Base-by-base conservation (phyloP, 1,284 basidiomycete species). In the Coriolopsis trogii region DNA sequence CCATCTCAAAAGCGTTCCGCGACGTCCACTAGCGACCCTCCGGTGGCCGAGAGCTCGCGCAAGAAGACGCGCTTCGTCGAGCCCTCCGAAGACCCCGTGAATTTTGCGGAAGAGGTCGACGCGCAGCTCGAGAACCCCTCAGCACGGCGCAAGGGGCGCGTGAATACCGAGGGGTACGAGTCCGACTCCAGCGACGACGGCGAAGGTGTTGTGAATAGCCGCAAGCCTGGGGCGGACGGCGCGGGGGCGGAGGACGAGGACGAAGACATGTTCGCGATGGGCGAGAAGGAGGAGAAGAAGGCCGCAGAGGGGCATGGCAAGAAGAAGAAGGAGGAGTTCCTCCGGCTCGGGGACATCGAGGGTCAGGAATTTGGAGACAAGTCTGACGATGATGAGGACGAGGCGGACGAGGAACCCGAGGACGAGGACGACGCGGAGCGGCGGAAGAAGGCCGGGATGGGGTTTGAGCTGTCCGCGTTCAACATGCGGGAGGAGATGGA, bases 401-500 rank as follows among this genome's bases (percentile, higher is more conserved):
- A 75, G n/a, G 78, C 76, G 1, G 76, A 75, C 0, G 78, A 76
- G 24, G 82, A 84, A 51, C 83, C 82, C 0, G 87, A 84, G 60
- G 89, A 91, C 62, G 90, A 94, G 63, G 91, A 93, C 64, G 91
- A 91, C 47, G 80, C 79, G 18, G 78, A 82, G 67, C 78, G 86
- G 63, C 72, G 79, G 67, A 85, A 82, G 73, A 92, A 91, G 67
- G 84, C 80, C 25, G 92, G 91, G 21, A 96, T 97, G 95, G 97
- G 95, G 1, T 94, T 78, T 70, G 91, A 95, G 64, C 69, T 98
- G 12, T 95, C 93, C 7, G 90, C 91, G 26, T 99, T 99, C 82
- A 98, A 99, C 71, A 98, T 99, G 97, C 91, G 95, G 60, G 89
- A 91, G 60, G 97, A 99, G 79, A 95, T 99, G 89, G 87, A 92